Base-by-base conservation (phyloP, 371 early-diverging fungal species). In the Parasitella parasitica region DNA sequence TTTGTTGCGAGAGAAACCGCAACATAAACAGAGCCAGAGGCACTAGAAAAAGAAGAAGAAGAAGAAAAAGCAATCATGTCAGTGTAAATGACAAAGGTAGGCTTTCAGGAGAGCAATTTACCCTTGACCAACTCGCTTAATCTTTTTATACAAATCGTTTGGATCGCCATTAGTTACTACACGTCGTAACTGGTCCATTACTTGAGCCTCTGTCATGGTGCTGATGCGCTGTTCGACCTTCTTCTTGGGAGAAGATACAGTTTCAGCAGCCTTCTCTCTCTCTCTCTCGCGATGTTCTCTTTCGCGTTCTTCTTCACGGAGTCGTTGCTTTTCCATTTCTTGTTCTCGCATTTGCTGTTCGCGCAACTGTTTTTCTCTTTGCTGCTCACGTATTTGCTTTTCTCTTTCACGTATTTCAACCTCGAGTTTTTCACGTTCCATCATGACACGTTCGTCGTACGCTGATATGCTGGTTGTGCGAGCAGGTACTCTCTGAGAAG, bases 61-160 rank as follows among this genome's bases (percentile, higher is more conserved):
- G n/a, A n/a, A n/a, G n/a, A n/a, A 16, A 20, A 36, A 51, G 3
- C 20, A 32, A 32, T 8, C 18, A 20, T 41, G 43, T 43, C 22
- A 43, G 3, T 22, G 22, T 22, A 32, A 32, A n/a, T n/a, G n/a
- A n/a, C n/a, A n/a, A n/a, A n/a, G n/a, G n/a, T n/a, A n/a, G n/a
- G n/a, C 16, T 39, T 16, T 15, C 15, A 39, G 6, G 15, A 12
- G 6, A 16, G 18, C 1, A 39, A 56, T 75, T 71, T 84, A 91
- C 90, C 96, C 98, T 86, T 98, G 97, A 9, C 98, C 98, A 58
- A 98, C 91, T 70, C 96, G 91, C 77, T 94, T 93, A 61, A 93
- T 79, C 68, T 94, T 94, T 70, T 88, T 83, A 80, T 97, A 98
- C 46, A 91, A 73, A 6, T 76, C 75, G 53, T 87, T 89, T 20